Conservation (phyloP, 2,329 filamentous ascomycete species). For the Myotisia sp. region DNA sequence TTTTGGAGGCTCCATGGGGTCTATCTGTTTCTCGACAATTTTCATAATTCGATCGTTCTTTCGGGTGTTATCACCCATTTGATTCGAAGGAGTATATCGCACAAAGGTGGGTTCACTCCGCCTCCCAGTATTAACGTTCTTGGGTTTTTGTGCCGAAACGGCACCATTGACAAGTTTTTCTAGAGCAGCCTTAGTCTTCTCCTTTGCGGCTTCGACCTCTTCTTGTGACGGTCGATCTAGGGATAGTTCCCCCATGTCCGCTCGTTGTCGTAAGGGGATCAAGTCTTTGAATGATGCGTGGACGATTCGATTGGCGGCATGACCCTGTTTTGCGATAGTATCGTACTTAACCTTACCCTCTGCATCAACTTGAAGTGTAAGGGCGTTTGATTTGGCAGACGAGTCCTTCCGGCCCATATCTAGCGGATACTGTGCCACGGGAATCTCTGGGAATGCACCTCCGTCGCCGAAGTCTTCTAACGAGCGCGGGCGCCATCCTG, state of each 20-base stretch:
- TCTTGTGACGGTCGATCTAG: constrained; percentile 73
- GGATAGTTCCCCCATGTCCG: constrained; percentile 82
- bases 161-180: constrained; percentile 71
- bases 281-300: constrained; percentile 95
- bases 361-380: constrained; percentile 80
- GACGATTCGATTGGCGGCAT: constrained; percentile 68
- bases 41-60: constrained; percentile 97
- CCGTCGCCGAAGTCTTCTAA: constrained; percentile 93
- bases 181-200: constrained; percentile 76
- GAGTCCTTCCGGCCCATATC: constrained; percentile 77
- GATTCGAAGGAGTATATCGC: constrained; percentile 85
- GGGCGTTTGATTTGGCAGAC: constrained; percentile 60
- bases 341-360: constrained; percentile 95
- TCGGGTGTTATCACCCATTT: constrained; percentile 77
- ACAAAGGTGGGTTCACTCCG: constrained; percentile 84
- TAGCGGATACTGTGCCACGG: constrained; percentile 85
- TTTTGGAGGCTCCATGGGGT: constrained; percentile 94
- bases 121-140: constrained; percentile 73
- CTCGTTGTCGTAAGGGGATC: constrained; percentile 82
- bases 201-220: constrained; percentile 67
- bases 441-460: constrained; percentile 86
- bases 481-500: constrained; percentile 77
- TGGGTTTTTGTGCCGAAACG: constrained; percentile 83
- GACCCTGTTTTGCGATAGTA: constrained; percentile 80
- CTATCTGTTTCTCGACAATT: constrained; percentile 84